A percentile compares a stretch with the other conserved stretches of the same genome.
phyloP scores from a whole-genome alignment of 768 basidiomycete species.

The Pulveroboletus ravenelii region DNA sequence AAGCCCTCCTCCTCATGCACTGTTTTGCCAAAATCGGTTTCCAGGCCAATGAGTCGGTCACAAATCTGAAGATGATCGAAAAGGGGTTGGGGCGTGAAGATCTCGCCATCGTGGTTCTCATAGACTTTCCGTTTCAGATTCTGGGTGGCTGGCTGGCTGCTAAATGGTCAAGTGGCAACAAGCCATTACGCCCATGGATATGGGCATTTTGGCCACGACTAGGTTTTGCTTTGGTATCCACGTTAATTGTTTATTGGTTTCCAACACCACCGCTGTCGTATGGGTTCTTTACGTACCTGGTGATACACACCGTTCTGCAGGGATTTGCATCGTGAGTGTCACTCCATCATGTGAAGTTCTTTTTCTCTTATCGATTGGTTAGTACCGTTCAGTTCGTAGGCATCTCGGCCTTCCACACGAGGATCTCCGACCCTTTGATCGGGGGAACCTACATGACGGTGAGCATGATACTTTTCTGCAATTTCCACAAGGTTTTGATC shows the following conservation, averaged over 20 bases:
- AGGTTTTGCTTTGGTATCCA: slow-evolving; percentile 63
- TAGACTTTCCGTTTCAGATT: slow-evolving; percentile 98
- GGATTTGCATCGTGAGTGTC: slow-evolving; percentile 76
- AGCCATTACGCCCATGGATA: slow-evolving; percentile 82
- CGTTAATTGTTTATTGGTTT: slow-evolving; percentile 79
- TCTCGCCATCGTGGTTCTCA: slow-evolving; percentile 88
- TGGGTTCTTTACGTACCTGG: slow-evolving; percentile 76
- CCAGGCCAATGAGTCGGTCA: slow-evolving; percentile 88
- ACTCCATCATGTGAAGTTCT: background rate
- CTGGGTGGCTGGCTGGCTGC: slow-evolving; percentile 92
- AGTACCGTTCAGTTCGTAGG: slow-evolving; percentile 99
- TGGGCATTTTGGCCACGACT: slow-evolving; percentile 88
- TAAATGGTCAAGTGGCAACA: slow-evolving; percentile 80
- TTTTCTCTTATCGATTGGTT: slow-evolving; percentile 4
- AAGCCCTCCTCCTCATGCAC: slow-evolving; percentile 80
- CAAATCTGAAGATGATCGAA: slow-evolving; percentile 90
- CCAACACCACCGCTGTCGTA: slow-evolving; percentile 69
- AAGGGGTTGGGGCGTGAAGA: slow-evolving; percentile 96
- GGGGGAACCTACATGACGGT: slow-evolving; percentile 99
- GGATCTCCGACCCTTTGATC: slow-evolving; percentile 92
- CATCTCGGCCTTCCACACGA: slow-evolving; percentile 97
- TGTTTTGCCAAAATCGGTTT: slow-evolving; percentile 92
- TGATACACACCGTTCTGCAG: slow-evolving; percentile 75
- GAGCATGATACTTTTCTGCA: slow-evolving; percentile 22
- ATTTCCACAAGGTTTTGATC: slow-evolving; percentile 5